A percentile compares a stretch with the other conserved stretches of the same genome.
Conservation (phyloP, 371 early-diverging fungal species). For the Mortierella sp. region DNA sequence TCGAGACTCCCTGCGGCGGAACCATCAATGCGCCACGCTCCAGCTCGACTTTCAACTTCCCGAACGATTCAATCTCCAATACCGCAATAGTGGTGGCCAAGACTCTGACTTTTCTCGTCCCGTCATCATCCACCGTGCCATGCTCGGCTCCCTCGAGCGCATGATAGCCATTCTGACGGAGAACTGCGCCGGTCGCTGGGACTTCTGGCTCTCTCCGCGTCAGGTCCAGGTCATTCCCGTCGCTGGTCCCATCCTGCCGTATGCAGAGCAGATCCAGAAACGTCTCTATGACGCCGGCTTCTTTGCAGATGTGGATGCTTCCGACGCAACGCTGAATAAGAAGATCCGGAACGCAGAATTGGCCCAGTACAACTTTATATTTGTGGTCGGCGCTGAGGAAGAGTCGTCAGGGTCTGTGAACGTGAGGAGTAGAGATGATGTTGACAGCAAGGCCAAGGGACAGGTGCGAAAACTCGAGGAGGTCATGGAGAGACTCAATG, state of each 20-base stretch:
- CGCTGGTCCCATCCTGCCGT: constrained; percentile 65
- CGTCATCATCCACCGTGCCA: constrained; percentile 99
- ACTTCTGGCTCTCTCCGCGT: constrained; percentile 99
- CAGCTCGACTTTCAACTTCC: constrained; percentile 99
- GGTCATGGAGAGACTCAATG: constrained; percentile 60
- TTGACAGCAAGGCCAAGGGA: constrained; percentile 79
- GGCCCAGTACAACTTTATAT: constrained; percentile 89
- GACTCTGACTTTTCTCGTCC: constrained; percentile 79
- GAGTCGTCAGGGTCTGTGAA: constrained; percentile 85
- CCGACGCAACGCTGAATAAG: constrained; percentile 93
- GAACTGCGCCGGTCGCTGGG: constrained; percentile 96
- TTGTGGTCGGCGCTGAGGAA: constrained; percentile 95
- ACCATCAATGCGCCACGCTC: constrained; percentile 98
- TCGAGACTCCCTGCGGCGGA: constrained; percentile 91
- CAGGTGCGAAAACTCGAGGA: constrained; percentile 58
- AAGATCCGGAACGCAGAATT: constrained; percentile 89
- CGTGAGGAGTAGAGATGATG: constrained; percentile 88
- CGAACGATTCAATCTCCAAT: constrained; percentile 90
- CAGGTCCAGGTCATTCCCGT: constrained; percentile 94
- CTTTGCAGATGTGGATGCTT: constrained; percentile 86
- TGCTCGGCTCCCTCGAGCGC: constrained; percentile 98
- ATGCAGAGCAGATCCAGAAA: constrained; percentile 67
- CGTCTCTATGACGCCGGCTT: constrained; percentile 76
- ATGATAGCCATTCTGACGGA: constrained; percentile 98
- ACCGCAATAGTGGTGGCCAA: constrained; percentile 69